phyloP scores from a whole-genome alignment of 257 asterid genomes.

The Rubia yunnanensis region DNA sequence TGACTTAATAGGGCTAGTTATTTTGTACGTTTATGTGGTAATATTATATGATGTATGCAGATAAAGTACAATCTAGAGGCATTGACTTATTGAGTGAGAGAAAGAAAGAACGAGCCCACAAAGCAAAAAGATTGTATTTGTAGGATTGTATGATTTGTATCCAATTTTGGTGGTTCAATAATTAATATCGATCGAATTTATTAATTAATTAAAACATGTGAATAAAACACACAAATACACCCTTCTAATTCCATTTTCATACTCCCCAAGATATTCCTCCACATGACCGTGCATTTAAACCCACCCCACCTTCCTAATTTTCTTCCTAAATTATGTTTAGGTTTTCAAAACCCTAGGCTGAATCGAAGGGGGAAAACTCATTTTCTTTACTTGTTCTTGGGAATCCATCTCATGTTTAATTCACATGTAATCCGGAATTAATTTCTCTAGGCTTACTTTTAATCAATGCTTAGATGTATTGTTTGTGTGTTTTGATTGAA shows the following conservation, averaged over 20 bases:
- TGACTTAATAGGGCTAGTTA: slow-evolving; percentile 1
- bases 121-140: slow-evolving; percentile 25
- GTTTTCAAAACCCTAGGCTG: slow-evolving; percentile 71
- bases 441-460: slow-evolving; percentile 26
- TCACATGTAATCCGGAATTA: slow-evolving; percentile 30
- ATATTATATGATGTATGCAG: slow-evolving; percentile 16
- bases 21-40: slow-evolving; percentile 4
- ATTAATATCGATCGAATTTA: not conserved
- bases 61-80: slow-evolving; percentile 23
- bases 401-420: slow-evolving; percentile 11
- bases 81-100: slow-evolving; percentile 38
- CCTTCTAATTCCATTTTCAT: slow-evolving; percentile 73
- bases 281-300: slow-evolving; percentile 30
- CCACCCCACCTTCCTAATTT: slow-evolving; percentile 8
- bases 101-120: slow-evolving; percentile 16
- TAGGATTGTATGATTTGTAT: slow-evolving; percentile 14
- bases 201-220: slow-evolving; percentile 26
- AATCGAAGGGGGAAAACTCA: slow-evolving; percentile 36
- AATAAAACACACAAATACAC: slow-evolving; percentile 43
- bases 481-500: not conserved
- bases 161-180: slow-evolving; percentile 1
- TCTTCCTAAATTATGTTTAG: slow-evolving; percentile 9
- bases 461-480: slow-evolving; percentile 26
- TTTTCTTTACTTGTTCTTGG: slow-evolving; percentile 12
- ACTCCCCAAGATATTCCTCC: slow-evolving; percentile 76